phyloP scores from a whole-genome alignment of 306 rosid species.

The Abrus pulchellus region DNA sequence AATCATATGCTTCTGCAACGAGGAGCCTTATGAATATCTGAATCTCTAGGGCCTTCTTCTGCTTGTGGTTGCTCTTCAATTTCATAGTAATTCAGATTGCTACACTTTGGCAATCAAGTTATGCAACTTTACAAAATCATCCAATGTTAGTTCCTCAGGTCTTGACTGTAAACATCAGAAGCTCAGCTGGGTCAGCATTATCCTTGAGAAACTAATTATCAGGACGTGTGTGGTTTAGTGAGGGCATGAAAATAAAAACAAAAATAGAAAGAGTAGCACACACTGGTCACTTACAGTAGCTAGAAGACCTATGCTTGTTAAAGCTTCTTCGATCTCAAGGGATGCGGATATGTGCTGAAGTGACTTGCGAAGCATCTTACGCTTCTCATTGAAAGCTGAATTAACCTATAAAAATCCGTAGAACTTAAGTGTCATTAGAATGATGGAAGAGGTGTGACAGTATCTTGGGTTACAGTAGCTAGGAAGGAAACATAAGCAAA shows the following conservation, averaged over 20 bases:
- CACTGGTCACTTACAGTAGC: slow-evolving; percentile 65
- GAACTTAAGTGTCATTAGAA: slow-evolving; percentile 36
- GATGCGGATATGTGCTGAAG: slow-evolving; percentile 84
- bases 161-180: slow-evolving; percentile 64
- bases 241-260: neutral
- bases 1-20: slow-evolving; percentile 16
- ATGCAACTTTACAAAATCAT: slow-evolving; percentile 79
- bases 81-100: slow-evolving; percentile 26
- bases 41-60: slow-evolving; percentile 23
- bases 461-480: slow-evolving; percentile 32
- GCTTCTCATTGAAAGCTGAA: slow-evolving; percentile 92
- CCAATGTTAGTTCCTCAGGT: slow-evolving; percentile 83
- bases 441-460: slow-evolving; percentile 3
- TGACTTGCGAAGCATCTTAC: slow-evolving; percentile 88
- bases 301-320: slow-evolving; percentile 68
- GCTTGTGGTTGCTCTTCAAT: slow-evolving; percentile 33
- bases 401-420: slow-evolving; percentile 60
- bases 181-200: slow-evolving; percentile 24
- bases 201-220: slow-evolving; percentile 29
- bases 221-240: slow-evolving; percentile 3
- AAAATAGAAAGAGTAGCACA: neutral
- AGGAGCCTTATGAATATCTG: neutral
- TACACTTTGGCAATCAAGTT: slow-evolving; percentile 65
- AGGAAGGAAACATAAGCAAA: slow-evolving; percentile 10
- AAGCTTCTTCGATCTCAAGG: slow-evolving; percentile 74